These are phyloP conservation scores for Taiozyma sp. DNA, from an alignment of 1,139 yeast species.

Conservation along the genomic window DNA sequence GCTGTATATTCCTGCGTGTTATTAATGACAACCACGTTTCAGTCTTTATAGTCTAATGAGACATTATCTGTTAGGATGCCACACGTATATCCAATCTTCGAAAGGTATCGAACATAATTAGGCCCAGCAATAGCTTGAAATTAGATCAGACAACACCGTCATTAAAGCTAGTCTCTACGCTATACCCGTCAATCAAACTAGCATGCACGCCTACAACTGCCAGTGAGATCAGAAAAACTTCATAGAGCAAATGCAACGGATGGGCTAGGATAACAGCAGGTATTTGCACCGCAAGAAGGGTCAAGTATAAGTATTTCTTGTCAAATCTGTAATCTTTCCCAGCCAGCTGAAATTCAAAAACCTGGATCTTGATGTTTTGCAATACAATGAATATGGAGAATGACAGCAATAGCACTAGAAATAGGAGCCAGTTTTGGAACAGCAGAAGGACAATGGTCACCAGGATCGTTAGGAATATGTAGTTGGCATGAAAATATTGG, in stretches of 20 bases:
- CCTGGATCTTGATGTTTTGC: constrained; percentile 1
- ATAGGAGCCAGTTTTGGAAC: constrained; percentile 4
- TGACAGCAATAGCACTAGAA: constrained; percentile 1
- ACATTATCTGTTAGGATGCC: no score
- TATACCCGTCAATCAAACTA: constrained; percentile 7
- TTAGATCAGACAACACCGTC: constrained; percentile 6
- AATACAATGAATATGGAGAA: constrained; percentile 1
- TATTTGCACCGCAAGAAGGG: not conserved
- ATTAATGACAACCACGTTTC: no score
- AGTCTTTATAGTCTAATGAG: no score
- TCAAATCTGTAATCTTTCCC: not conserved
- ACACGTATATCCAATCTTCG: no score
- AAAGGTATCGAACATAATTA: no score
- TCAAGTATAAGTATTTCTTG: constrained; percentile 2
- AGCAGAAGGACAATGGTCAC: constrained; percentile 3
- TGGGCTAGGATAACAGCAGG: constrained; percentile 3
- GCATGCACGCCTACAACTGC: constrained; percentile 5
- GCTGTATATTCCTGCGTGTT: no score
- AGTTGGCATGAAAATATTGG: constrained; percentile 9
- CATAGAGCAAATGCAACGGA: constrained; percentile 5
- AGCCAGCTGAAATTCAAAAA: constrained; percentile 1
- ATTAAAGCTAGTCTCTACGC: constrained; percentile 11
- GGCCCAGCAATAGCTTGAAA: not conserved
- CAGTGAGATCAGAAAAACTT: constrained; percentile 1
- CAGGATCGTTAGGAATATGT: constrained; percentile 5